Conservation (phyloP, 257 asterid genomes). For the Handroanthus guayacan region DNA sequence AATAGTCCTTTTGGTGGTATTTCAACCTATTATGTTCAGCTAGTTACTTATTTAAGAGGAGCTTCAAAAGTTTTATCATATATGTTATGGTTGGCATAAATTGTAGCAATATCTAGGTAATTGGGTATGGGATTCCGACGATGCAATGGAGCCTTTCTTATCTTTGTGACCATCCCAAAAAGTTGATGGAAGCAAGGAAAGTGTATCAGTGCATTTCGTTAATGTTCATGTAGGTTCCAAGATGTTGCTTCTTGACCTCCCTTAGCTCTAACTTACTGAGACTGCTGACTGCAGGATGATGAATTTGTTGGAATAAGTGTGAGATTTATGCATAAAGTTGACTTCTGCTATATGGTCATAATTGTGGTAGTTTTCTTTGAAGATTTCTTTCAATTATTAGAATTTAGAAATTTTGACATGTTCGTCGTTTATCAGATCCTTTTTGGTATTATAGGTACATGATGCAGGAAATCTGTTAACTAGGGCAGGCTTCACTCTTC, state of each 20-base stretch:
- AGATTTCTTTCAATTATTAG: not conserved
- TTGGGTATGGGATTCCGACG: not conserved
- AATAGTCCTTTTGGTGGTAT: not conserved
- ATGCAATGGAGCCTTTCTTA: not conserved
- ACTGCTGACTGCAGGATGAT: not conserved
- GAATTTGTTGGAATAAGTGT: not conserved
- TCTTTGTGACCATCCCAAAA: not conserved
- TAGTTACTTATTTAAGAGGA: not conserved
- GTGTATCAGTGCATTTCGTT: not conserved
- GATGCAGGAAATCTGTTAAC: slow-evolving; percentile 98
- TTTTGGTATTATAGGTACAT: slow-evolving; percentile 71
- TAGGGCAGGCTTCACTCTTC: slow-evolving; percentile 92
- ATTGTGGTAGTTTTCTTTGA: not conserved
- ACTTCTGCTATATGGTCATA: slow-evolving; percentile 5
- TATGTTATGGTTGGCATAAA: not conserved
- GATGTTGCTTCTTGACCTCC: slow-evolving; percentile 6
- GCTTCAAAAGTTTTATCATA: not conserved
- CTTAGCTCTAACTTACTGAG: not conserved
- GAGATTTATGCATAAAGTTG: not conserved
- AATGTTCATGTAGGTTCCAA: not conserved
- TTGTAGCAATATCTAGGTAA: not conserved
- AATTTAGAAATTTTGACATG: not conserved
- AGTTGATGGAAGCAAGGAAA: not conserved
- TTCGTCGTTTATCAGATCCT: slow-evolving; percentile 15
- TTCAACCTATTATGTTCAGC: not conserved